Base-by-base conservation (phyloP, 441 rosid genomes). In the Gossypium davidsonii region DNA sequence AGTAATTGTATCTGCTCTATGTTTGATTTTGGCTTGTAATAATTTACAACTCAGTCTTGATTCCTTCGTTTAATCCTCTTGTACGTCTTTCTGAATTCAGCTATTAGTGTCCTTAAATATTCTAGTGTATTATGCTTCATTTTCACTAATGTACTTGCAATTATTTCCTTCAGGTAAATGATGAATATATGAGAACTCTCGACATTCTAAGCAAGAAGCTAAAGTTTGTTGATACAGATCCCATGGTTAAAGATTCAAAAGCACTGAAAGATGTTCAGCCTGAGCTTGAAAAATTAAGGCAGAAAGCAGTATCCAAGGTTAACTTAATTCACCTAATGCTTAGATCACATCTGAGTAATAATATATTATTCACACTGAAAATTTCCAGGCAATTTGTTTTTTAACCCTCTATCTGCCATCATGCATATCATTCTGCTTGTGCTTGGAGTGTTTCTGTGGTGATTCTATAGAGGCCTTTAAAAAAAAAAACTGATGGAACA, bases 181-280 rank as follows among this genome's bases (percentile, higher is more conserved):
- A 96, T 67, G 98, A 96, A 72, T 96, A 91, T 79, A 81, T 96
- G 86, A 89, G 88, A 89, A 90, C 90, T 67, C 93, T 96, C 52
- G 96, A 90, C 83, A 86, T 87, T 73, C 90, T 96, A 75, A 93
- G 98, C 86, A 90, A 87, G 91, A 96, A 96, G 84, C 82, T 93
- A 83, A 93, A 90, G 84, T 92, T 86, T 76, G 86, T 89, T 74
- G 94, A 88, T 78, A 90, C 78, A 74, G 98, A 96, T 86, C 85
- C 83, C 26, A 86, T 85, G 82, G 91, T 90, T 64, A 96, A 86
- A 80, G 83, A 87, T 74, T 89, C 99, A 62, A 90, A 90, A 83
- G 97, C 98, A 57, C 86, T 96, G 61, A 93, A 89, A 85, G 99
- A 96, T 80, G 97, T 96, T 73, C 93, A 91, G 73, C 99, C 97